These are phyloP conservation scores for Hypoxylon lienhwacheense DNA, from an alignment of 495 filamentous ascomycete genomes.

Conservation along the genomic window DNA sequence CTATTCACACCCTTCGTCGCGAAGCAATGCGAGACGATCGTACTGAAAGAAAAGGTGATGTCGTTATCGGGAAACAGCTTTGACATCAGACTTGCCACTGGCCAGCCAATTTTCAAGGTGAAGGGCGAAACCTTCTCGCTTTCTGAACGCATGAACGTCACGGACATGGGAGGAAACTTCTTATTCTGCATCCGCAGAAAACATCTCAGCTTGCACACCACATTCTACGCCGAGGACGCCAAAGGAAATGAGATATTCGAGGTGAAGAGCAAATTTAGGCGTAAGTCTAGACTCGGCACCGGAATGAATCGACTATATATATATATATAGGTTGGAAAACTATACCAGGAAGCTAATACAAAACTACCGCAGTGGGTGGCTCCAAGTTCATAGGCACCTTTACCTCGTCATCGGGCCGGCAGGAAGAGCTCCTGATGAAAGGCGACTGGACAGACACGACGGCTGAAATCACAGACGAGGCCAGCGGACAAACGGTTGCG, in stretches of 20 bases:
- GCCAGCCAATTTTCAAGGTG: slow-evolving; percentile 54
- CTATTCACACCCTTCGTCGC: slow-evolving; percentile 55
- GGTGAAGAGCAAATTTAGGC: slow-evolving; percentile 52
- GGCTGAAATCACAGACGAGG: slow-evolving; percentile 53
- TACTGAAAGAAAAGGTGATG: slow-evolving; percentile 58
- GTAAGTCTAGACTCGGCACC: too few species aligned
- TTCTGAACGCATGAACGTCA: slow-evolving; percentile 50
- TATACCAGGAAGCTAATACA: slow-evolving; percentile 1
- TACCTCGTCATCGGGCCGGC: slow-evolving; percentile 42
- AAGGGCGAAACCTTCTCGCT: slow-evolving; percentile 49
- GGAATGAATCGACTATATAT: too few species aligned
- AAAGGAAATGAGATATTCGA: slow-evolving; percentile 49
- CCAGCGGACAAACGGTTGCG: slow-evolving; percentile 50
- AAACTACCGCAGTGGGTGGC: slow-evolving; percentile 40
- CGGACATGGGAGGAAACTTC: slow-evolving; percentile 48
- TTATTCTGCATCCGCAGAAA: slow-evolving; percentile 58
- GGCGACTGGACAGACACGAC: slow-evolving; percentile 55
- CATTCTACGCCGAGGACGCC: slow-evolving; percentile 48
- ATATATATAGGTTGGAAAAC: too few species aligned
- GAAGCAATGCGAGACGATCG: slow-evolving; percentile 48
- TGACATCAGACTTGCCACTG: slow-evolving; percentile 51
- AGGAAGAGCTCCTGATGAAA: slow-evolving; percentile 44
- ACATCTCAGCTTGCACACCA: slow-evolving; percentile 53
- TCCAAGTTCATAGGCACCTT: slow-evolving; percentile 55
- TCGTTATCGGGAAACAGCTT: slow-evolving; percentile 61